Percentiles rank a stretch among this genome's conserved stretches.
These are phyloP conservation scores for Pseudotulostoma volvatum DNA, from an alignment of 495 filamentous ascomycete species.

Conservation along the genomic window DNA sequence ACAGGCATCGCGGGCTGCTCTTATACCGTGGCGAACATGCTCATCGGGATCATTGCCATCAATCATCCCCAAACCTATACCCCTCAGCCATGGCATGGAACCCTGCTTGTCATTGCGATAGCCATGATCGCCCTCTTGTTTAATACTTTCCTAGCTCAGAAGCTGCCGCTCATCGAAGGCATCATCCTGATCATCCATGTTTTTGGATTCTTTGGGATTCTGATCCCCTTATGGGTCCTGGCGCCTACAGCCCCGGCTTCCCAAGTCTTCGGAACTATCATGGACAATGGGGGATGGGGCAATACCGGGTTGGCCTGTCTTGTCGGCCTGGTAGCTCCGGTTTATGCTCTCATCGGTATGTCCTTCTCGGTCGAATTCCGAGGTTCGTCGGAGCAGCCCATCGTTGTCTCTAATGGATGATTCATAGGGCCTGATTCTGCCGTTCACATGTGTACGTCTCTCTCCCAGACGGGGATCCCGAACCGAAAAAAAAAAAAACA, in stretches of 20 bases:
- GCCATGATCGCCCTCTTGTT: slow-evolving; percentile 33
- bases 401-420: neutral
- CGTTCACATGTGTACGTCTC: slow-evolving; percentile 19
- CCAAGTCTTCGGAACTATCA: slow-evolving; percentile 35
- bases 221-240: slow-evolving; percentile 42
- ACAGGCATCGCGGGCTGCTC: slow-evolving; percentile 20
- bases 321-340: slow-evolving; percentile 36
- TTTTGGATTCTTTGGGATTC: slow-evolving; percentile 42
- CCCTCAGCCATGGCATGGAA: slow-evolving; percentile 42
- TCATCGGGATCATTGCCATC: slow-evolving; percentile 35
- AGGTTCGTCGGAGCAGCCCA: too few relatives aligned
- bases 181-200: slow-evolving; percentile 46
- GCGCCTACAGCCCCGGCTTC: slow-evolving; percentile 27
- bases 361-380: too few relatives aligned
- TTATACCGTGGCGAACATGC: slow-evolving; percentile 27
- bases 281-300: slow-evolving; percentile 38
- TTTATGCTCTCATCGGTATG: slow-evolving; percentile 35
- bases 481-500: too few relatives aligned
- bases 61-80: slow-evolving; percentile 29
- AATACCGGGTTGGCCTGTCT: slow-evolving; percentile 35
- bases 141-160: slow-evolving; percentile 37
- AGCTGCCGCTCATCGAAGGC: slow-evolving; percentile 41
- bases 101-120: slow-evolving; percentile 38
- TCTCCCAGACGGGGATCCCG: neutral
- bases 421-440: slow-evolving; percentile 25